Base-by-base conservation (phyloP, 2,329 filamentous ascomycete species). In the Colletotrichum theobromicola region DNA sequence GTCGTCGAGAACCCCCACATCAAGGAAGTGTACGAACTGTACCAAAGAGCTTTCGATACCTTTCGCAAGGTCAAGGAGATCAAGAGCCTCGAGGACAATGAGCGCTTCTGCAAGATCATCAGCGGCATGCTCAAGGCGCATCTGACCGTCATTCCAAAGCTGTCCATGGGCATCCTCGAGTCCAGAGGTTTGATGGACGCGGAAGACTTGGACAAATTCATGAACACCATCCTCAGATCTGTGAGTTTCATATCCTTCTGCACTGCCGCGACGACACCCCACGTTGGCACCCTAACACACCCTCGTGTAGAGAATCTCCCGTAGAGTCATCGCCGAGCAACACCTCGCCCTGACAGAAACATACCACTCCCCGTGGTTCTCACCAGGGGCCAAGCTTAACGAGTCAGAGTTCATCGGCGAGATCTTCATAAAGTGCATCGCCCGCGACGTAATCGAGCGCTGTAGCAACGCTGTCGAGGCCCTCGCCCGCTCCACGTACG, bases 1-100 rank as follows among this genome's bases (percentile, higher is more conserved):
- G 96, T 98, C 69, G 95, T 98, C 62, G 96, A 94, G n/a, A 99
- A 99, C 80, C 92, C 92, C 8, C 95, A 99, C 83, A 94, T 99
- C 76, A 95, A 94, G 81, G 93, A 97, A 77, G 97, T 98, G 37
- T 99, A 99, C 85, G 95, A 98, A 82, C 90, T 98, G 8, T 99
- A 99, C 87, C 98, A 98, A 85, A 93, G 93, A 78, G 96, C 97
- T n/a, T 99, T 99, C 80, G 97, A 99, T 82, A 92, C 89, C 67
- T 94, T 98, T 77, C 94, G 97, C 62, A 93, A 94, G 78, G 88
- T 98, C 53, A 93, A 93, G 65, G 95, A 98, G 81, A 92, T 99
- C 78, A 93, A 93, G 80, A 94, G 92, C 0, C 86, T 98, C 42
- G 94, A 98, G 35, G 96, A 98, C 80, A 99, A 99, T 82, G 95